A percentile compares a stretch with the other conserved stretches of the same genome.
Evolutionary conservation across 2,329 filamentous ascomycete species (phyloP).

Genomic region (Aspergillus sp.): DNA sequence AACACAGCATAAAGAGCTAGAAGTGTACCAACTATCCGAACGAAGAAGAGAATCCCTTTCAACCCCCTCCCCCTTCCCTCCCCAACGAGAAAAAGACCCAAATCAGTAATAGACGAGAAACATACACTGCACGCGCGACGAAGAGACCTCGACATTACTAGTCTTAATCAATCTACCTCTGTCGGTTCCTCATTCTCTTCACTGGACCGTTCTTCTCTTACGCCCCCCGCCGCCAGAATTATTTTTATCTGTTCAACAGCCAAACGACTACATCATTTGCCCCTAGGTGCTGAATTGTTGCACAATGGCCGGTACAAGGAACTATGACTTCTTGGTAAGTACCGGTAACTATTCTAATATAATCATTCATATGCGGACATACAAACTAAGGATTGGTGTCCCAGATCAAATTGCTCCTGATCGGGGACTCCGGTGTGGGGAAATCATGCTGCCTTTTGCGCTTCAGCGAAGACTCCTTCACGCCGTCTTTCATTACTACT

Average conservation of each 20-base stretch:
- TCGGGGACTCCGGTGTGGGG: conserved; percentile 93
- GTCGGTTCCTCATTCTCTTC: background rate
- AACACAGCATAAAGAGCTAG: background rate
- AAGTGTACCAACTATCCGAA: background rate
- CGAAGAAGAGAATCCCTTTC: background rate
- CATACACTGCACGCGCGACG: background rate
- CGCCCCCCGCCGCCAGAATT: too few relatives aligned
- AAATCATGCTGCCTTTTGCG: conserved; percentile 96
- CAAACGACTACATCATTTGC: background rate
- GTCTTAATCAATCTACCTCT: background rate
- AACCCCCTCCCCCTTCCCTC: background rate
- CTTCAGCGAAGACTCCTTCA: conserved; percentile 97
- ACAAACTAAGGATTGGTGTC: conserved; percentile 19
- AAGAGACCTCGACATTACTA: background rate
- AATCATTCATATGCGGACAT: background rate
- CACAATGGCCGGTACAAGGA: conserved; percentile 90
- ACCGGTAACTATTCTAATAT: background rate
- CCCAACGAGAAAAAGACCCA: background rate
- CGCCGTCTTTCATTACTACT: conserved; percentile 95
- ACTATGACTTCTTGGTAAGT: conserved; percentile 97
- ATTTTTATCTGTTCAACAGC: background rate
- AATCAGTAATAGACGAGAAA: background rate
- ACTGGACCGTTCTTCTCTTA: background rate
- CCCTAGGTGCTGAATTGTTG: background rate
- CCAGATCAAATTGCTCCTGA: conserved; percentile 94